phyloP scores from a whole-genome alignment of 495 filamentous ascomycete species.

The Platismatia glauca region DNA sequence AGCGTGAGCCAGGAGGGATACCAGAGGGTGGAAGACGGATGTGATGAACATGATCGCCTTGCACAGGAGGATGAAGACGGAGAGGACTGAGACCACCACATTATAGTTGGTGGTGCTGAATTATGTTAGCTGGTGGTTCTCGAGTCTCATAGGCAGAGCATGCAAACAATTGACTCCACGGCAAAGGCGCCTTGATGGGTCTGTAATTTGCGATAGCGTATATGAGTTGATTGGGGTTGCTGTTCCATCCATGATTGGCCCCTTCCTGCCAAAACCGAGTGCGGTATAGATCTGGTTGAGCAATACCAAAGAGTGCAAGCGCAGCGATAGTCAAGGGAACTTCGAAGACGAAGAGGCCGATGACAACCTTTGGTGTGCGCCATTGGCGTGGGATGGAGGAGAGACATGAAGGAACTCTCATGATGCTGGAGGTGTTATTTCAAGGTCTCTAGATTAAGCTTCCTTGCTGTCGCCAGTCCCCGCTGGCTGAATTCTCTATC shows the following conservation, averaged over 20 bases:
- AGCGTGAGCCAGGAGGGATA: slow-evolving; percentile 51
- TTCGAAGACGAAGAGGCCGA: slow-evolving; percentile 61
- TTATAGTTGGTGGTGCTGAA: slow-evolving; percentile 70
- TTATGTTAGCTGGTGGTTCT: slow-evolving; percentile 20
- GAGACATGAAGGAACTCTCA: slow-evolving; percentile 16
- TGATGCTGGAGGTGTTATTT: background rate
- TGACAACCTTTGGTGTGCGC: slow-evolving; percentile 53
- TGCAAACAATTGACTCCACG: slow-evolving; percentile 77
- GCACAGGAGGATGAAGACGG: slow-evolving; percentile 43
- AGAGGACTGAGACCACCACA: slow-evolving; percentile 71
- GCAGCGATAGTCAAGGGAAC: slow-evolving; percentile 57
- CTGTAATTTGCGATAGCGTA: slow-evolving; percentile 72
- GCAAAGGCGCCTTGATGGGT: slow-evolving; percentile 56
- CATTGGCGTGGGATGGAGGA: slow-evolving; percentile 44
- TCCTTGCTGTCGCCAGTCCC: slow-evolving; percentile 2
- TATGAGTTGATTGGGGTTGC: slow-evolving; percentile 58
- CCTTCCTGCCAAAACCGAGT: slow-evolving; percentile 78
- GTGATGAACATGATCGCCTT: slow-evolving; percentile 59
- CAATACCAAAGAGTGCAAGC: slow-evolving; percentile 74
- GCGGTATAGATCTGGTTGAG: slow-evolving; percentile 68
- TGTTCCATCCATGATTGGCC: slow-evolving; percentile 71
- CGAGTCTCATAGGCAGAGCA: slow-evolving; percentile 8
- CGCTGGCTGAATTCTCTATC: background rate
- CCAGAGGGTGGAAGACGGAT: slow-evolving; percentile 61
- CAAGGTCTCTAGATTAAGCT: background rate